phyloP scores from a whole-genome alignment of 1,284 basidiomycete genomes.

The Trametes hirsuta region DNA sequence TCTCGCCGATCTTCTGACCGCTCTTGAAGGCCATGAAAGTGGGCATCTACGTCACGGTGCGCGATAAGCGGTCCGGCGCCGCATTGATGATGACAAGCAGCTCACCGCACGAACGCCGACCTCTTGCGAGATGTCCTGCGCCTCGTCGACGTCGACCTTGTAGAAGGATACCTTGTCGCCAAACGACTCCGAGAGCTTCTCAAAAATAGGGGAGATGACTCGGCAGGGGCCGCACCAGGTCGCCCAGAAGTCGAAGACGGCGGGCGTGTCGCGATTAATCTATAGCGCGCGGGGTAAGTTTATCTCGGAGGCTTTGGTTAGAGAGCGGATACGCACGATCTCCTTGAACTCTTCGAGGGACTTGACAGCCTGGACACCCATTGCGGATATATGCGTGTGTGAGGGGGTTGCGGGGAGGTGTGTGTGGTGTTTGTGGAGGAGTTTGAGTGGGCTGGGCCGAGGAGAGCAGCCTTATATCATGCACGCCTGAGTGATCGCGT shows the following conservation, averaged over 20 bases:
- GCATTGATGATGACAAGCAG: constrained; percentile 7
- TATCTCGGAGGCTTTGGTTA: not conserved
- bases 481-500: constrained; percentile 14
- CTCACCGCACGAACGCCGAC: constrained; percentile 74
- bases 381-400: constrained; percentile 10
- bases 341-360: constrained; percentile 58
- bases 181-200: constrained; percentile 59
- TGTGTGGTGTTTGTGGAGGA: not conserved
- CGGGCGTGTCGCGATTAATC: constrained; percentile 61
- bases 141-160: constrained; percentile 83
- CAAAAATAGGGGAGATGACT: constrained; percentile 79
- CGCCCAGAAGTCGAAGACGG: constrained; percentile 83
- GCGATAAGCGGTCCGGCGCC: not conserved
- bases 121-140: constrained; percentile 57
- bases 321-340: constrained; percentile 42
- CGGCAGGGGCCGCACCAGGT: constrained; percentile 78
- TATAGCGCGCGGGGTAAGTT: constrained; percentile 32
- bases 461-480: constrained; percentile 13
- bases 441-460: not conserved
- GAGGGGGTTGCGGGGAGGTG: not conserved
- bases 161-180: constrained; percentile 63
- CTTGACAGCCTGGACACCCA: constrained; percentile 50
- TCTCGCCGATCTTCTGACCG: constrained; percentile 61
- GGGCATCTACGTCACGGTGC: constrained; percentile 55
- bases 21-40: constrained; percentile 78